These are phyloP conservation scores for Claviceps sorghi DNA, from an alignment of 2,329 filamentous ascomycete genomes.

Conservation along the genomic window DNA sequence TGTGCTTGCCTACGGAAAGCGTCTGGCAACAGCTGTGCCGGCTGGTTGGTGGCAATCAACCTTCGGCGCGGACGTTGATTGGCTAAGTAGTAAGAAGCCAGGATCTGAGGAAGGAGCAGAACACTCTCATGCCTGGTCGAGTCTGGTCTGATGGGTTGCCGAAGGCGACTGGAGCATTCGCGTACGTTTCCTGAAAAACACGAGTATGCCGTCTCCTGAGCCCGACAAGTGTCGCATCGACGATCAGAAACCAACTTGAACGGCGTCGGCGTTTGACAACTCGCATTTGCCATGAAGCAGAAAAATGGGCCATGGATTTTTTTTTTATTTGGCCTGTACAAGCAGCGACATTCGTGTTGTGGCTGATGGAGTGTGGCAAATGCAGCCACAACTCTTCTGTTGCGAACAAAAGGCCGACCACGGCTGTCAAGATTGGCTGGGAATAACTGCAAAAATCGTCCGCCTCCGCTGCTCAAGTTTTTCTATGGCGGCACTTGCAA, in stretches of 20 bases:
- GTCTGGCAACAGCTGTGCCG: slow-evolving; percentile 5
- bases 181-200: not conserved
- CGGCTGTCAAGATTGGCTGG: too few relatives aligned
- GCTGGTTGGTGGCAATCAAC: not conserved
- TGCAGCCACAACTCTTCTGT: not conserved
- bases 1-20: not conserved
- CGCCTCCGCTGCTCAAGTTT: too few relatives aligned
- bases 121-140: not conserved
- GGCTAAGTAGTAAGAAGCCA: not conserved
- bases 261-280: not conserved
- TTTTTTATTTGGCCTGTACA: not conserved
- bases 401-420: not conserved
- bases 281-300: not conserved
- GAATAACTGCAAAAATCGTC: too few relatives aligned
- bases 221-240: not conserved
- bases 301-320: not conserved
- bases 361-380: slow-evolving; percentile 2
- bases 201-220: not conserved
- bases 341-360: not conserved
- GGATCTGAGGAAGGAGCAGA: not conserved
- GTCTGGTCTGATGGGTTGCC: not conserved
- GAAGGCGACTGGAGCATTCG: not conserved
- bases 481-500: too few relatives aligned
- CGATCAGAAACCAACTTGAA: not conserved
- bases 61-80: not conserved